phyloP scores from a whole-genome alignment of 2,329 filamentous ascomycete species.

The Ophiostoma perfectum region DNA sequence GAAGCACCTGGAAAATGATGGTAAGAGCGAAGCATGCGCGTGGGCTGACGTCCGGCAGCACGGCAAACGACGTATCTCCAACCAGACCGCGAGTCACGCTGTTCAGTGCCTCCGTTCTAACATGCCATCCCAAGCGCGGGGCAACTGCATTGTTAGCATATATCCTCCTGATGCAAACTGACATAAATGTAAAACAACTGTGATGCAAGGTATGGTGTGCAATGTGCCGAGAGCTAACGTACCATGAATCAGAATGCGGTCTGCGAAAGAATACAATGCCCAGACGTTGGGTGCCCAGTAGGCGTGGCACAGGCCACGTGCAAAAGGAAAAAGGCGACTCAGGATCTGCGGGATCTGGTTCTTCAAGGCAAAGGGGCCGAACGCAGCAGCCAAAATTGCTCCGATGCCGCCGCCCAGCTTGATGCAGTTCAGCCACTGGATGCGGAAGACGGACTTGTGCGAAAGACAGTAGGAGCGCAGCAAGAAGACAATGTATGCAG shows the following conservation, averaged over 20 bases:
- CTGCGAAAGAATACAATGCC: constrained; percentile 91
- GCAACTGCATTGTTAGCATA: constrained; percentile 52
- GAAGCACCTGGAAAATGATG: constrained; percentile 71
- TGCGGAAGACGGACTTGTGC: constrained; percentile 66
- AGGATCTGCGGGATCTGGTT: constrained; percentile 75
- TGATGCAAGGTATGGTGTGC: no score
- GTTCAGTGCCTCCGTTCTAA: constrained; percentile 69
- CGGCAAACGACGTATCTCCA: constrained; percentile 88
- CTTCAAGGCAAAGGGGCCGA: constrained; percentile 81
- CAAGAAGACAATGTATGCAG: constrained; percentile 91
- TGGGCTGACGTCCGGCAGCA: constrained; percentile 80
- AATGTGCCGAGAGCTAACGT: constrained; percentile 25
- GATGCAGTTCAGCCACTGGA: constrained; percentile 70
- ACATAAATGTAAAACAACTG: no score
- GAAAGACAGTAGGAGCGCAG: constrained; percentile 86
- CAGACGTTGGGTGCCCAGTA: constrained; percentile 98
- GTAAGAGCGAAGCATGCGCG: constrained; percentile 76
- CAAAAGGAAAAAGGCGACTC: constrained; percentile 86
- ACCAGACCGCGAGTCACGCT: constrained; percentile 92
- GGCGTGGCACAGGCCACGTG: constrained; percentile 86
- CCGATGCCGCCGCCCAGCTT: constrained; percentile 74
- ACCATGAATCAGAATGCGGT: constrained; percentile 78
- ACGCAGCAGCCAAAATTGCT: constrained; percentile 69
- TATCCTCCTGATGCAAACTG: background rate
- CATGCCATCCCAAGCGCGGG: constrained; percentile 67